Percentiles rank a stretch among this genome's conserved stretches.
Evolutionary conservation across 306 rosid genomes (phyloP).

Genomic region (Ormosia semicastrata): DNA sequence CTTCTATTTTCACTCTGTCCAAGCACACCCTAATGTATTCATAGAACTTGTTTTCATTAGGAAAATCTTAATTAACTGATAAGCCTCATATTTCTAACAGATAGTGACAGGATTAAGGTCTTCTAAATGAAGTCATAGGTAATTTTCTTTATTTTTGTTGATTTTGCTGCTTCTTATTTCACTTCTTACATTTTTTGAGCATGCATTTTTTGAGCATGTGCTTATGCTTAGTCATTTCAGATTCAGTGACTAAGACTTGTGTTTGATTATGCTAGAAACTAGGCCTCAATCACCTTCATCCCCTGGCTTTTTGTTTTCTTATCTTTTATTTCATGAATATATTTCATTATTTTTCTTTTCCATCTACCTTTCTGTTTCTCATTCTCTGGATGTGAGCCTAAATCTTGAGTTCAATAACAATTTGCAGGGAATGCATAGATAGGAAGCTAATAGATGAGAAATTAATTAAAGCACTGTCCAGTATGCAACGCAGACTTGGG

Average conservation of each 20-base stretch:
- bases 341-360: not conserved
- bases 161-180: not conserved
- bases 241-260: not conserved
- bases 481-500: constrained; percentile 59
- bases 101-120: not conserved
- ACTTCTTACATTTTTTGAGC: not conserved
- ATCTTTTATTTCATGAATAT: not conserved
- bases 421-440: constrained; percentile 72
- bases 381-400: not conserved
- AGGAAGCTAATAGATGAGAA: constrained; percentile 47
- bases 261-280: not conserved
- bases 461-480: constrained; percentile 44
- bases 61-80: not conserved
- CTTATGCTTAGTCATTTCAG: not conserved
- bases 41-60: not conserved
- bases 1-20: not conserved
- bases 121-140: not conserved
- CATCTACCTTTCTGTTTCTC: not conserved
- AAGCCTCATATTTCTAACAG: not conserved
- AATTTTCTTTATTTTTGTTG: not conserved
- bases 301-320: not conserved
- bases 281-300: not conserved
- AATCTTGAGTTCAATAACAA: constrained; percentile 39
- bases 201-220: not conserved
- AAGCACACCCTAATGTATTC: not conserved